A percentile compares a stretch with the other conserved stretches of the same genome.
These are phyloP conservation scores for Mimosa bimucronata DNA, from an alignment of 306 rosid species.

Conservation along the genomic window DNA sequence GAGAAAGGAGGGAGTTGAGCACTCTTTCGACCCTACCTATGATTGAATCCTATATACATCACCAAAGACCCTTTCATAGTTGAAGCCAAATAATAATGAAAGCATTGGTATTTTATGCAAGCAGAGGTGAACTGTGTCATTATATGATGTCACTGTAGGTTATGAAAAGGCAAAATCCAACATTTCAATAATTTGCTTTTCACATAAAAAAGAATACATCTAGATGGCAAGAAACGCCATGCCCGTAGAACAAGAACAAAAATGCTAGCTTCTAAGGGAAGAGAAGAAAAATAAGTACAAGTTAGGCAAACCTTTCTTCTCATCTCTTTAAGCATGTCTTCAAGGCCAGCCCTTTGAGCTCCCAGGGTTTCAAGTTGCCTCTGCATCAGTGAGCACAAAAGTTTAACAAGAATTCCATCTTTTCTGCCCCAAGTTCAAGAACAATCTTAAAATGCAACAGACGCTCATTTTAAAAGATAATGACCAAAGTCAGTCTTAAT, in stretches of 20 bases:
- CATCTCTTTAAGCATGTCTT: constrained; percentile 99
- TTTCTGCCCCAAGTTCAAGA: constrained; percentile 16
- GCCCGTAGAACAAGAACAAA: constrained; percentile 13
- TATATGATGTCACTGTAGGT: not conserved
- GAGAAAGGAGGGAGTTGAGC: no score
- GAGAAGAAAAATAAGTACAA: not conserved
- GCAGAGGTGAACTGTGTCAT: not conserved
- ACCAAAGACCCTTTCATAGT: no score
- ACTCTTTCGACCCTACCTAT: no score
- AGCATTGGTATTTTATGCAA: not conserved
- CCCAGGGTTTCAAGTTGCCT: constrained; percentile 97
- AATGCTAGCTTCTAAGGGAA: constrained; percentile 14
- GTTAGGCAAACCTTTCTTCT: constrained; percentile 78
- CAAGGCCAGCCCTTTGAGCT: constrained; percentile 99
- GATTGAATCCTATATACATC: no score
- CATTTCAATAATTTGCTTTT: not conserved
- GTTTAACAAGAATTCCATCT: constrained; percentile 10
- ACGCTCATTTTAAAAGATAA: not conserved
- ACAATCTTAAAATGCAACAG: constrained; percentile 27
- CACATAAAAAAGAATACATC: not conserved
- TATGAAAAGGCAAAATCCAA: not conserved
- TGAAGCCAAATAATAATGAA: no score
- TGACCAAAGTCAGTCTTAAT: constrained; percentile 11
- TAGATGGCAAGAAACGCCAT: constrained; percentile 6
- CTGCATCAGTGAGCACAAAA: constrained; percentile 60